Evolutionary conservation across 306 rosid genomes (phyloP), one percentile per base, ranked within the genome.

Genomic region (Prunus campanulata): DNA sequence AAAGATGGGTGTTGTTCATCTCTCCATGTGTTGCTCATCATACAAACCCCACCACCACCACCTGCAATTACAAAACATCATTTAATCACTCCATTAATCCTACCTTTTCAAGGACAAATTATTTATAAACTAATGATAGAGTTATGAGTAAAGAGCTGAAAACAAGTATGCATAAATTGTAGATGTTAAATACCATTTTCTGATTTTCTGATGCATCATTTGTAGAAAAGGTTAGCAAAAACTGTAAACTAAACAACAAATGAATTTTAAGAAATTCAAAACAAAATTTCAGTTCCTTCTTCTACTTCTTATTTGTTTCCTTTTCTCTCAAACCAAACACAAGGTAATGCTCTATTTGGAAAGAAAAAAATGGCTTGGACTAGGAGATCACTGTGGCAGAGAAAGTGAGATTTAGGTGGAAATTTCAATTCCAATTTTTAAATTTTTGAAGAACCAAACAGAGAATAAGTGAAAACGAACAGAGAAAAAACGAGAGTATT

Each of bases 1-100:
- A 89, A 81, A 32, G 93, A 84, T 25, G 93, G 87, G 74, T 84
- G 90, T 29, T 94, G 98, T 50, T 86, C 93, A 69, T 62, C 92
- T 82, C 81, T 94, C 98, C 98, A 94, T 59, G 77, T 25, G 70
- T 64, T 86, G 79, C 88, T 87, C 98, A 94, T 88, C 95, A 94
- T 80, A 86, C 97, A 94, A 39, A 91, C 90, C 56, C 98, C 97
- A 52, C 82, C 68, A 25, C 86, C 68, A 25, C 86, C 46, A 60
- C 87, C 92, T 83, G 81, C 82, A 75, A 74, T 64, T 39, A 25
- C 39, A 59, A 64, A 8, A 54, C 5, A 25, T 35, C 22, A 54
- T 42, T 50, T 52, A 20, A 25, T 35, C 57, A 13, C 30, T 35
- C 59, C 59, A 48, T 69, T 9, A 69, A 14, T 25, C 48, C 5